Evolutionary conservation across 1,139 yeast species (phyloP).

Genomic region (Nakaseomyces sp.): DNA sequence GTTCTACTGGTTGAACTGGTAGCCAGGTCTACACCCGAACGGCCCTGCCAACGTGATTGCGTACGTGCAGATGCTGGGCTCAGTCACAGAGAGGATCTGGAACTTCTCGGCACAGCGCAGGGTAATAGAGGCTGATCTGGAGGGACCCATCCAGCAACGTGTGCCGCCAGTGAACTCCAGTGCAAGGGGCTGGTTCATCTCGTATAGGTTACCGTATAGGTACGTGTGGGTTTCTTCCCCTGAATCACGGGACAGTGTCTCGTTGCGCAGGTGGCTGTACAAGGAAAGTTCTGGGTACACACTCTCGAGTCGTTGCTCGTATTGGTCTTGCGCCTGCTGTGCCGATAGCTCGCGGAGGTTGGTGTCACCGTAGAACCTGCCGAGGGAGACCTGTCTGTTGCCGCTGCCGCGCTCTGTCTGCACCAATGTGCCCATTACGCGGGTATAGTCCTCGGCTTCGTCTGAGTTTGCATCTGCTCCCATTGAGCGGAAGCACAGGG

Average conservation of each 20-base stretch:
- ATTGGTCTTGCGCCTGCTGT: neutral
- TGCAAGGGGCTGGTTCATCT: slow-evolving; percentile 31
- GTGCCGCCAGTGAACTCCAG: slow-evolving; percentile 57
- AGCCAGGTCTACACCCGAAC: slow-evolving; percentile 46
- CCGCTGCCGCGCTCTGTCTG: neutral
- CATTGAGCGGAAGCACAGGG: neutral
- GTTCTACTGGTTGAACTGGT: slow-evolving; percentile 6
- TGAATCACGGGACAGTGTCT: neutral
- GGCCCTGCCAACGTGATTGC: slow-evolving; percentile 56
- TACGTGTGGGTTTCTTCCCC: slow-evolving; percentile 21
- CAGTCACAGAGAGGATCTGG: slow-evolving; percentile 56
- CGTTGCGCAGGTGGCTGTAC: slow-evolving; percentile 1
- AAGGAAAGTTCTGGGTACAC: neutral
- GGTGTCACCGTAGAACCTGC: neutral
- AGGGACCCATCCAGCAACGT: slow-evolving; percentile 93
- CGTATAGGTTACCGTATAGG: slow-evolving; percentile 24
- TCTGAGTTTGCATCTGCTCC: neutral
- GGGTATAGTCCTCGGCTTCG: neutral
- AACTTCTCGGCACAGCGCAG: slow-evolving; percentile 58
- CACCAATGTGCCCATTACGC: neutral
- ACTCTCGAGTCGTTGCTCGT: neutral
- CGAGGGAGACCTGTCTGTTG: neutral
- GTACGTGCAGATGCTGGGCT: slow-evolving; percentile 85
- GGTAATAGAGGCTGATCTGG: slow-evolving; percentile 57
- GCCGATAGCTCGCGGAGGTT: neutral